Base-by-base conservation (phyloP, 345 rosid species). In the Moricandia arvensis region DNA sequence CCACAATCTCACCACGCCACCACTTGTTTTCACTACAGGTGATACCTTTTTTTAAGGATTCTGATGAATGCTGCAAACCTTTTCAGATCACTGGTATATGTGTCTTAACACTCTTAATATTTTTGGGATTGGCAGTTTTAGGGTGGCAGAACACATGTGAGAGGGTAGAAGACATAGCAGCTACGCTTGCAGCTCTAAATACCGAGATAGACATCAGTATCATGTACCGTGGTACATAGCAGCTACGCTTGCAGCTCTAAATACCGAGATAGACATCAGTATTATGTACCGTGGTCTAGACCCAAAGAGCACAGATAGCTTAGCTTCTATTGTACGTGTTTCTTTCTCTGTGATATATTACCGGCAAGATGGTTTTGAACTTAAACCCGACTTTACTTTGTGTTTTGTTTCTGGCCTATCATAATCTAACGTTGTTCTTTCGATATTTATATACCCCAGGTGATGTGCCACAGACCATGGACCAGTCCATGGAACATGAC, bases 61-160 rank as follows among this genome's bases (percentile, higher is more conserved):
- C 24, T 35, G 49, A 63, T 53, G 8, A 51, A 34, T 75, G 27
- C 43, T 70, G 45, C 13, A 38, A 75, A 58, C 57, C 7, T 34
- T 62, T 75, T 35, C 43, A 51, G 59, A 60, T 30, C 27, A 49
- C 17, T 72, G 21, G 54, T 12, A 72, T 37, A 63, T 18, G 27
- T 75, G 16, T 67, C 29, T 69, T 68, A 10, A 60, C 24, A n/a
- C 24, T 58, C 34, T 21, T 21, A 11, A 15, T 10, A 43, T 1
- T 35, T 26, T 58, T 72, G 77, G 61, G 59, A 69, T 30, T 83
- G 82, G 86, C 87, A 95, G 98, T 95, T 82, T 73, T 95, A 66
- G 99, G 99, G 73, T 95, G 99, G 99, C 94, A 90, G 85, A 92
- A 86, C 73, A 89, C 99, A 45, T 86, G 97, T 31, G 99, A 95